These are phyloP conservation scores for Nectriaceae sp. DNA, from an alignment of 2,329 filamentous ascomycete genomes.

Conservation along the genomic window DNA sequence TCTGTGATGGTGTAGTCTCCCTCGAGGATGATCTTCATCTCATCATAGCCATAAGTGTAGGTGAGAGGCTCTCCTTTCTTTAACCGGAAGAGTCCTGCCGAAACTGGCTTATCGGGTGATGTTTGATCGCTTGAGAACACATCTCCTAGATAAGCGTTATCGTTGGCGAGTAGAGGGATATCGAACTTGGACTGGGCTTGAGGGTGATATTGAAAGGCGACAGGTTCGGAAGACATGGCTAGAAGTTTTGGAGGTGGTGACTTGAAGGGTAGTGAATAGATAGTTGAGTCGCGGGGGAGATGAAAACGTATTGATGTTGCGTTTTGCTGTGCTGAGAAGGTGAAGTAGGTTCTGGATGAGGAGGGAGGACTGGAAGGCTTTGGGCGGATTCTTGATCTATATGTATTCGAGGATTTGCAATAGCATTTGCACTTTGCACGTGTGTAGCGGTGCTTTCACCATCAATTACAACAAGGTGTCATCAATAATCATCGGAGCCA, in stretches of 20 bases:
- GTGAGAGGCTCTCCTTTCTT: slow-evolving; percentile 68
- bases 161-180: slow-evolving; percentile 65
- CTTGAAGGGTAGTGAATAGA: too few species aligned
- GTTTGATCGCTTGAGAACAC: slow-evolving; percentile 57
- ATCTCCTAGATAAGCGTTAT: slow-evolving; percentile 69
- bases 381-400: too few species aligned
- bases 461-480: too few species aligned
- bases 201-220: slow-evolving; percentile 54
- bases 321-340: too few species aligned
- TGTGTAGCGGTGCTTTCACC: too few species aligned
- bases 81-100: slow-evolving; percentile 65
- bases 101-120: slow-evolving; percentile 60
- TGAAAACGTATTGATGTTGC: too few species aligned
- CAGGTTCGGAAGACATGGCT: background rate
- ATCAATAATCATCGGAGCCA: too few species aligned
- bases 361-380: too few species aligned
- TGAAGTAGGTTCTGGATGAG: too few species aligned
- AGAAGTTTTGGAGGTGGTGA: background rate
- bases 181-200: slow-evolving; percentile 62
- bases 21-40: slow-evolving; percentile 74
- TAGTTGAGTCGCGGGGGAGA: too few species aligned
- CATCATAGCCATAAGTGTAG: slow-evolving; percentile 70
- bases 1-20: slow-evolving; percentile 67
- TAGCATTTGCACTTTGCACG: too few species aligned
- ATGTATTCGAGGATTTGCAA: too few species aligned